Evolutionary conservation across 2,329 filamentous ascomycete species (phyloP).

Genomic region (Aspergillus tanneri): DNA sequence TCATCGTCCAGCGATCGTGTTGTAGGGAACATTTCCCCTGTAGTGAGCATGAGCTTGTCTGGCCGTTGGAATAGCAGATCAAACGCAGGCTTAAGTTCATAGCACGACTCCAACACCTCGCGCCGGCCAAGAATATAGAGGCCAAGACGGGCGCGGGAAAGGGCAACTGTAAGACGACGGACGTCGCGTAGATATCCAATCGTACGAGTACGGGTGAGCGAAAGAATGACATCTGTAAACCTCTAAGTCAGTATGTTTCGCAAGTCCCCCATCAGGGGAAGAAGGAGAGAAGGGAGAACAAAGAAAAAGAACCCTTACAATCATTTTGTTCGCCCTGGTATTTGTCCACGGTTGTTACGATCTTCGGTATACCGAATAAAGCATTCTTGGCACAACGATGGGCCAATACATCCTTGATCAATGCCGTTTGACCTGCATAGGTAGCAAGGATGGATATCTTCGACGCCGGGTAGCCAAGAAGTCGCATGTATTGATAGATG

Average conservation of each 20-base stretch:
- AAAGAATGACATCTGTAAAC: constrained; percentile 80
- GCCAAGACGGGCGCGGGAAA: constrained; percentile 87
- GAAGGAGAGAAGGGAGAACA: constrained; percentile 1
- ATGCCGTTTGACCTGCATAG: constrained; percentile 85
- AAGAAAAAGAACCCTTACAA: constrained; percentile 60
- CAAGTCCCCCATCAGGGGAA: no score
- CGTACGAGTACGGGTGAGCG: constrained; percentile 80
- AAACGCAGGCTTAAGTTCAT: constrained; percentile 85
- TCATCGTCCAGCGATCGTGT: constrained; percentile 53
- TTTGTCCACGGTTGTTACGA: constrained; percentile 94
- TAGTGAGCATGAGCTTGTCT: constrained; percentile 76
- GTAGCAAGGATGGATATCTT: constrained; percentile 88
- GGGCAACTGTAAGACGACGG: constrained; percentile 86
- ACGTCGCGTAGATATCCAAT: constrained; percentile 93
- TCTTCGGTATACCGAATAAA: constrained; percentile 84
- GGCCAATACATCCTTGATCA: constrained; percentile 81
- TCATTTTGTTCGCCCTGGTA: constrained; percentile 99
- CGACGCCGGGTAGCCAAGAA: constrained; percentile 82
- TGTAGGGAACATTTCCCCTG: constrained; percentile 82
- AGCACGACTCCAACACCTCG: constrained; percentile 82
- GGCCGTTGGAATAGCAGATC: constrained; percentile 72
- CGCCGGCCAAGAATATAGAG: constrained; percentile 89
- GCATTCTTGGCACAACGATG: constrained; percentile 80
- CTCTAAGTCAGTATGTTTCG: constrained; percentile 17
- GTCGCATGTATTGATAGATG: constrained; percentile 93